These are phyloP conservation scores for Volutella citrinella DNA, from an alignment of 2,329 filamentous ascomycete genomes.

Conservation along the genomic window DNA sequence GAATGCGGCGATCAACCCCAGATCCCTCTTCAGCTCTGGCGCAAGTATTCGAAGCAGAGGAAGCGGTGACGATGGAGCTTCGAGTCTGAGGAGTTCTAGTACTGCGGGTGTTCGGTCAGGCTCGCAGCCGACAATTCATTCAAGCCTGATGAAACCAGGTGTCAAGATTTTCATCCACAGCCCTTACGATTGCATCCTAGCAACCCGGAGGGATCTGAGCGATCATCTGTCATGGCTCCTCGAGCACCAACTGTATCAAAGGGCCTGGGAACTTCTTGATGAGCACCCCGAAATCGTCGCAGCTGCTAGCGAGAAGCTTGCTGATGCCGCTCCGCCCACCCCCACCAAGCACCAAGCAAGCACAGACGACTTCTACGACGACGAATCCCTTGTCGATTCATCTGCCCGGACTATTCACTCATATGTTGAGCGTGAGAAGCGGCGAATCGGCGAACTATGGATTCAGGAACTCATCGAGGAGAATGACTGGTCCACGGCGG, in stretches of 20 bases:
- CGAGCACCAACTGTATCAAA: slow-evolving; percentile 74
- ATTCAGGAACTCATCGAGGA: slow-evolving; percentile 77
- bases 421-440: slow-evolving; percentile 79
- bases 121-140: slow-evolving; percentile 41
- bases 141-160: slow-evolving; percentile 53
- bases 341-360: slow-evolving; percentile 38
- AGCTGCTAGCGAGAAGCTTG: slow-evolving; percentile 36
- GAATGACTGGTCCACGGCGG: slow-evolving; percentile 74
- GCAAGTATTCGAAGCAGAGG: slow-evolving; percentile 68
- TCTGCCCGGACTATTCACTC: slow-evolving; percentile 58
- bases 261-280: slow-evolving; percentile 86
- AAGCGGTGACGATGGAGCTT: slow-evolving; percentile 56
- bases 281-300: slow-evolving; percentile 75
- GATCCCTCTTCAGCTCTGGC: slow-evolving; percentile 79
- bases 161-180: slow-evolving; percentile 89
- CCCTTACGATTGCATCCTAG: slow-evolving; percentile 93
- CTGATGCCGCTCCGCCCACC: slow-evolving; percentile 38
- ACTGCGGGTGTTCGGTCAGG: slow-evolving; percentile 29
- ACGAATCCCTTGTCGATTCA: slow-evolving; percentile 55
- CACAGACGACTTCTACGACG: slow-evolving; percentile 71
- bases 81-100: slow-evolving; percentile 43
- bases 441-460: slow-evolving; percentile 90
- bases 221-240: slow-evolving; percentile 87
- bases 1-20: slow-evolving; percentile 87
- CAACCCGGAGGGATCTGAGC: slow-evolving; percentile 78